Evolutionary conservation across 2,329 filamentous ascomycete species (phyloP), one percentile per base, ranked within the genome.

Genomic region (Lasiodiplodia sp.): DNA sequence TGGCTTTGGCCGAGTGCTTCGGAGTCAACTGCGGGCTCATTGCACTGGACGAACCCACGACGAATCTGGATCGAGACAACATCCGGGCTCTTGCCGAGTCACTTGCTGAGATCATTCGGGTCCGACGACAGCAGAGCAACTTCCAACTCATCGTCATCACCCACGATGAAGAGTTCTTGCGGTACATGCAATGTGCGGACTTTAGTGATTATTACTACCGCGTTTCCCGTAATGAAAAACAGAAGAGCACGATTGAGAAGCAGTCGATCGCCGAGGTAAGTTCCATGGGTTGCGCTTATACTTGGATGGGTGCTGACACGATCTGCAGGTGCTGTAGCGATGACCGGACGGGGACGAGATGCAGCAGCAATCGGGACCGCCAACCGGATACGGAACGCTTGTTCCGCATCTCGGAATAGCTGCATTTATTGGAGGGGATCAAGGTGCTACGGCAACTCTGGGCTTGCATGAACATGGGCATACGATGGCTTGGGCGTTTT

Each of bases 91-190:
- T 99, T 53, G 96, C 96, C 10, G 87, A 91, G 78, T 93, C 92
- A 57, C 82, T 99, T 74, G 91, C 96, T 75, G 88, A 90, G 75
- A 97, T 99, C 76, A 98, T 99, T 81, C 87, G 91, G 74, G 83
- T 90, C 18, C 89, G 96, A 8, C 89, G 92, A 78, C 88, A 91
- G 70, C 96, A 99, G 85, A 88, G 90, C 68, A 99, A 99, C 79
- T 97, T 99, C 81, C 96, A 99, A 84, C 88, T 99, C 68, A 96
- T 99, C 76, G 93, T 99, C 76, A 99, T 99, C 79, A 99, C 96
- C 4, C 96, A 99, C 84, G 96, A 99, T 81, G 96, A 98, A 82
- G 93, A 97, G 76, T 99, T 99, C 75, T 78, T 99, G 76, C 87
- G 91, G 67, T 89, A 94, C 76, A 99, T 99, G 96, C 90, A 94